Evolutionary conservation across 805 yeast species (phyloP), one percentile per base, ranked within the genome.

Genomic region (Phaffomyces antillensis): DNA sequence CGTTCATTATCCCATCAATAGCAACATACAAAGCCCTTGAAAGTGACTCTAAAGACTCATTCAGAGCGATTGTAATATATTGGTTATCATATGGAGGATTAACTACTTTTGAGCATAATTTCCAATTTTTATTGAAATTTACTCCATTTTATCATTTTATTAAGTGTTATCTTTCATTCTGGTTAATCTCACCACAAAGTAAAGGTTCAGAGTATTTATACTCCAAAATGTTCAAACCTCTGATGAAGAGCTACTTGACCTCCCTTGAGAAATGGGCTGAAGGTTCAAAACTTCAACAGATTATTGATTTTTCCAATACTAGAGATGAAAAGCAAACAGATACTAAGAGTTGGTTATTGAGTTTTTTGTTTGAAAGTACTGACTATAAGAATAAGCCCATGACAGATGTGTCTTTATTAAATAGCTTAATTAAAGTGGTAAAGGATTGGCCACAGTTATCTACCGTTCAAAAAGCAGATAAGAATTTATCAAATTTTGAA

Each of bases 51-150:
- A 25, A 12, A 35, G 46, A 63, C 3, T 56, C 59, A n/a, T 50
- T 68, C 8, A 62, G 64, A 38, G 68, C 74, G 11, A 74, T 81
- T 76, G 62, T 75, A 32, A 64, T 71, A 46, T 81, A 84, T 62
- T 87, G 96, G 95, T 68, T 83, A 12, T 79, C 83, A 1, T 62
- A 73, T 43, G 72, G 81, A 5, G 50, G 67, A 8, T 59, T 71
- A 37, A 52, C 67, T 9, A 61, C 65, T 2, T 52, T 64, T 12
- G 75, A 72, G 46, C 66, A 72, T 37, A 58, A 66, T 30, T 51
- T 76, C 17, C 62, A 73, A 10, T 66, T 76, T 18, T 42, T 85
- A n/a, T 55, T 71, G 36, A 56, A 63, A 30, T 50, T 73, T 34
- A 48, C 83, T 16, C 91, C 93, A 2, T 73, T 84, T 40, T 77